Percentiles rank a stretch among this genome's conserved stretches.
Conservation (phyloP, 371 early-diverging fungal species). For the Mortierella sp. region DNA sequence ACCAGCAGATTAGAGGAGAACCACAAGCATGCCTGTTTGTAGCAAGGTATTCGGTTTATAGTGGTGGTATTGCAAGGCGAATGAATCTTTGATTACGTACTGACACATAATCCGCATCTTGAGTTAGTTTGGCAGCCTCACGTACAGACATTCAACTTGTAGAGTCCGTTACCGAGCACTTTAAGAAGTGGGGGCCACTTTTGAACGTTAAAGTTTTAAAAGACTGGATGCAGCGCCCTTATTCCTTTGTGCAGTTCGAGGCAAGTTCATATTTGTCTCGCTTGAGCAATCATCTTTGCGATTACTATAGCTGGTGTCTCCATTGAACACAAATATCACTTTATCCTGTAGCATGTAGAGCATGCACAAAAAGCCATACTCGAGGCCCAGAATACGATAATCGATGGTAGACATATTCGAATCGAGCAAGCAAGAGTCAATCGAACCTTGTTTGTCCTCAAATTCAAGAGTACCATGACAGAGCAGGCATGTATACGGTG, state of each 20-base stretch:
- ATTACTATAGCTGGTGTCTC: neutral
- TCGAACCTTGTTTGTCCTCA: conserved; percentile 78
- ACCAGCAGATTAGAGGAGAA: conserved; percentile 19
- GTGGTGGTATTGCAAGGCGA: neutral
- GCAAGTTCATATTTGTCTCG: conserved; percentile 37
- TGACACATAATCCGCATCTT: neutral
- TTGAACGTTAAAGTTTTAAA: conserved; percentile 83
- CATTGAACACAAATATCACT: neutral
- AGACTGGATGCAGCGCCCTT: conserved; percentile 86
- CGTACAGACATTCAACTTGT: conserved; percentile 72
- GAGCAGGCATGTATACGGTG: conserved; percentile 54
- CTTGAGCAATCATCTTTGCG: neutral
- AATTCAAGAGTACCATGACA: conserved; percentile 59
- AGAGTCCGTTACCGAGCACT: conserved; percentile 72
- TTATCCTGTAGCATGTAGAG: conserved; percentile 23
- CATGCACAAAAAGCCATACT: conserved; percentile 76
- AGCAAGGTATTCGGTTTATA: conserved; percentile 60
- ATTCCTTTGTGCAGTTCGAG: conserved; percentile 89
- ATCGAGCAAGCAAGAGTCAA: conserved; percentile 90
- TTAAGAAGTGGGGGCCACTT: conserved; percentile 76
- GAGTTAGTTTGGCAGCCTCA: conserved; percentile 65
- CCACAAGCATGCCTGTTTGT: conserved; percentile 71
- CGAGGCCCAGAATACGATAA: conserved; percentile 76
- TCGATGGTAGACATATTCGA: conserved; percentile 82
- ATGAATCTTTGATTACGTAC: neutral